These are phyloP conservation scores for Davidsoniella neocaledoniae DNA, from an alignment of 2,329 filamentous ascomycete genomes.

Conservation along the genomic window DNA sequence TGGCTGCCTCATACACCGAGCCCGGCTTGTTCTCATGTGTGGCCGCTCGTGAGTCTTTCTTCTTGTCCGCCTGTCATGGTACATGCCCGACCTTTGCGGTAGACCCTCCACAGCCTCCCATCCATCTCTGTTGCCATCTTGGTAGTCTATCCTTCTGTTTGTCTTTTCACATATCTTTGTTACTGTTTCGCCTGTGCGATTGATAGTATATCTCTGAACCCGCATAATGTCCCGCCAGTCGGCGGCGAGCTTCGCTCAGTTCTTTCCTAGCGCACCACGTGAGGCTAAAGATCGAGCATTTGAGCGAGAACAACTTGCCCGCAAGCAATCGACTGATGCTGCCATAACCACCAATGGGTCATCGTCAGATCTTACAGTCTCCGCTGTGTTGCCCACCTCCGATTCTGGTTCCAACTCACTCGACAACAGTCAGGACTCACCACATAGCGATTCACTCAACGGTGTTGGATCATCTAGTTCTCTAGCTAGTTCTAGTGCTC, in stretches of 20 bases:
- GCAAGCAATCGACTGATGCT: slow-evolving; percentile 3
- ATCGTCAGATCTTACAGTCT: neutral
- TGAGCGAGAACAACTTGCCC: slow-evolving; percentile 37
- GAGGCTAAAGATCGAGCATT: slow-evolving; percentile 41
- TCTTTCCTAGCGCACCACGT: slow-evolving; percentile 64
- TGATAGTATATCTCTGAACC: slow-evolving; percentile 9
- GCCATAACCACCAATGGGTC: neutral
- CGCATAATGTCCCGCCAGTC: slow-evolving; percentile 62
- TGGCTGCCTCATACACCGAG: no score
- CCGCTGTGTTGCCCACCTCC: neutral
- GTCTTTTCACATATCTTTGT: neutral
- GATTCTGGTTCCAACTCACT: neutral
- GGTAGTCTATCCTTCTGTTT: neutral
- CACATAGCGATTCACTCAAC: slow-evolving; percentile 50
- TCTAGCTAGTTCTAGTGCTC: slow-evolving; percentile 39
- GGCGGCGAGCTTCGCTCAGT: slow-evolving; percentile 66
- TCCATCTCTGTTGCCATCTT: neutral
- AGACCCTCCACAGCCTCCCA: neutral
- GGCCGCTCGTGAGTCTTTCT: slow-evolving; percentile 1
- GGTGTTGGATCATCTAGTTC: slow-evolving; percentile 58
- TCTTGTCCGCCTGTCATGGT: slow-evolving; percentile 7
- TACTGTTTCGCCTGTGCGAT: neutral
- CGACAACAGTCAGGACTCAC: slow-evolving; percentile 25
- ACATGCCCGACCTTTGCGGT: slow-evolving; percentile 4
- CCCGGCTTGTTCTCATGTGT: slow-evolving; percentile 3